Evolutionary conservation across 1,139 yeast species (phyloP).

Genomic region (Candida sp.): DNA sequence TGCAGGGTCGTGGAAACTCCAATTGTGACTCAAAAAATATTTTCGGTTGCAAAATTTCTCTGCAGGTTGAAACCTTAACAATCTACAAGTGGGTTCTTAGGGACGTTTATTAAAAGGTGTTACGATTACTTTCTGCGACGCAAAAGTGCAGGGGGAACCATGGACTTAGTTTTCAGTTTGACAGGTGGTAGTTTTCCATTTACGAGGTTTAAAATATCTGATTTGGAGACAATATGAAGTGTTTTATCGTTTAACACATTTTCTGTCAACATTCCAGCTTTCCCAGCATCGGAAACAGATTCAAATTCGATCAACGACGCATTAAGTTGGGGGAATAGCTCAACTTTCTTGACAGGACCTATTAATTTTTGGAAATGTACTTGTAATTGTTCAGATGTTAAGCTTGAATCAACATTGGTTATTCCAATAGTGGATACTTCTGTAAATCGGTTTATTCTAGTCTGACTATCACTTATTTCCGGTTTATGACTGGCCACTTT

Average conservation of each 20-base stretch:
- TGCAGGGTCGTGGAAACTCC: neutral
- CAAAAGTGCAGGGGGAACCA: constrained; percentile 9
- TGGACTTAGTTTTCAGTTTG: constrained; percentile 5
- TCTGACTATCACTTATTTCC: constrained; percentile 19
- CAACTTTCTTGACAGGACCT: constrained; percentile 38
- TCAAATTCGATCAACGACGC: constrained; percentile 56
- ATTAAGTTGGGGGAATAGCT: constrained; percentile 43
- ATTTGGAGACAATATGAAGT: constrained; percentile 34
- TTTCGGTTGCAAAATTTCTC: neutral
- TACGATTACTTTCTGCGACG: constrained; percentile 5
- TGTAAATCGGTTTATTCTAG: constrained; percentile 18
- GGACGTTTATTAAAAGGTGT: neutral
- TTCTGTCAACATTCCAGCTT: constrained; percentile 37
- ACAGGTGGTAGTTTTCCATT: neutral
- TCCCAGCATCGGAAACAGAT: constrained; percentile 50
- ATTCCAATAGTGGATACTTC: constrained; percentile 38
- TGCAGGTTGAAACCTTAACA: no score
- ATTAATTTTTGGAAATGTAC: constrained; percentile 24
- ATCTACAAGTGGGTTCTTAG: no score
- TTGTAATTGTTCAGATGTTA: constrained; percentile 39
- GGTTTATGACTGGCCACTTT: constrained; percentile 17
- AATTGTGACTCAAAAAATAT: neutral
- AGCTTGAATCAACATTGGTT: constrained; percentile 43
- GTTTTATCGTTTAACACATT: constrained; percentile 26
- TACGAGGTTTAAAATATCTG: constrained; percentile 17